Base-by-base conservation (phyloP, 176 grass and related monocot genomes). In the Triticum monococcum region DNA sequence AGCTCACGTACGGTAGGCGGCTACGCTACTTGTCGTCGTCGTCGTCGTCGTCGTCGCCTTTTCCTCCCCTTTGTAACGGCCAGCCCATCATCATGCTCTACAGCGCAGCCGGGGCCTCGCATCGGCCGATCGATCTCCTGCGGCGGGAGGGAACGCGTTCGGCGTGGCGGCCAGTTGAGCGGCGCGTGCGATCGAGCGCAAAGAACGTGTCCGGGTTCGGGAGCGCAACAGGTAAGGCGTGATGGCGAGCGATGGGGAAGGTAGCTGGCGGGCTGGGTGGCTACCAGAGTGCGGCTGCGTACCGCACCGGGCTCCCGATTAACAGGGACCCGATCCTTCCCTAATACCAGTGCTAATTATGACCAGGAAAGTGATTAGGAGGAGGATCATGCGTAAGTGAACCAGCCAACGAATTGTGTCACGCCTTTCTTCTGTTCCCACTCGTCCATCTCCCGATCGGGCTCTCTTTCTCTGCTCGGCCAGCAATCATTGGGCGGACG, bases 1-100 rank as follows among this genome's bases (percentile, higher is more conserved):
- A 11, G 43, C 69, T 31, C 46, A 23, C 13, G 35, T 7, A 52
- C 40, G 11, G 32, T 0, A 33, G 9, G 0, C 40, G 33, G 24
- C 78, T 50, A 64, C 50, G 54, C 54, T 59, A 22, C 54, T 59
- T 3, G 18, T 22, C 7, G 54, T 59, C 2, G 18, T 22, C 7
- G 54, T 57, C 17, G 54, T 57, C 48, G 48, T 48, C 60, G 77
- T 61, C 50, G 38, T 20, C 20, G 3, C 62, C 37, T 71, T 79
- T 89, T 63, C 24, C 16, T 18, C 23, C 66, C 9, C 68, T 38
- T 5, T 18, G 69, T 35, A 87, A 90, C 85, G 89, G 89, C 74
- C 84, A 59, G 2, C 73, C 50, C 66, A 54, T 59, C 66, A 52
- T 59, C 79, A 23, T 24, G 9, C 79, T 9, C 2, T 2, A 0